Conservation (phyloP, 768 basidiomycete species). For the Suillus occidentalis region DNA sequence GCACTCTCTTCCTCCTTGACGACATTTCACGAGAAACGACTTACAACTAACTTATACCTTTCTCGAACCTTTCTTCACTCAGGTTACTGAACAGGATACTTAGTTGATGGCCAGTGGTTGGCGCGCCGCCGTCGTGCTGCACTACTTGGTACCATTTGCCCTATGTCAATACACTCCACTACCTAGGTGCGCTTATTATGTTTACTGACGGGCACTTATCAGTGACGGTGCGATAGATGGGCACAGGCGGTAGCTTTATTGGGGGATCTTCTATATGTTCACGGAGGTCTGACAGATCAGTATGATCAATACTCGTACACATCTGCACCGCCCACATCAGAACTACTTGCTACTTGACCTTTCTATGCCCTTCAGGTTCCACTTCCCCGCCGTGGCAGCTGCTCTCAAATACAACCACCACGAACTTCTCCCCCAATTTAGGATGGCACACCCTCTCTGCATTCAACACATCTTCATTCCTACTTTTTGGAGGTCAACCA, state of each 20-base stretch:
- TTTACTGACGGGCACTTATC: not conserved
- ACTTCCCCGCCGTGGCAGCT: slow-evolving; percentile 70
- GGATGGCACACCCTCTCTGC: slow-evolving; percentile 83
- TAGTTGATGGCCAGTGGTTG: slow-evolving; percentile 10
- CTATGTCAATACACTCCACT: slow-evolving; percentile 25
- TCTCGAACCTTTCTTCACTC: not conserved
- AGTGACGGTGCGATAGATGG: slow-evolving; percentile 59
- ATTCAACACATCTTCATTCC: slow-evolving; percentile 48
- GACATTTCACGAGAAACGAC: slow-evolving; percentile 2
- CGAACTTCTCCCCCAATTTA: slow-evolving; percentile 54
- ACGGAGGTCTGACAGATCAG: slow-evolving; percentile 80
- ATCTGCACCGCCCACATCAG: slow-evolving; percentile 70
- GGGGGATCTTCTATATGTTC: slow-evolving; percentile 61
- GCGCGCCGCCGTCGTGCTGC: slow-evolving; percentile 8
- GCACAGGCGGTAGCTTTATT: slow-evolving; percentile 69
- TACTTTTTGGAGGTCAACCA: slow-evolving; percentile 78
- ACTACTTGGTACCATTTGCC: slow-evolving; percentile 17
- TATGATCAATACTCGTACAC: slow-evolving; percentile 69
- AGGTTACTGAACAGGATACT: not conserved
- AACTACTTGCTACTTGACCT: slow-evolving; percentile 72
- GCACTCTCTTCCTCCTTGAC: not conserved
- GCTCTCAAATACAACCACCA: slow-evolving; percentile 37
- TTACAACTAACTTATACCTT: slow-evolving; percentile 18
- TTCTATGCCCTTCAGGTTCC: slow-evolving; percentile 53
- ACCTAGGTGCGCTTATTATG: slow-evolving; percentile 21